Conservation (phyloP, 768 basidiomycete genomes). For the Auricularia heimuer region DNA sequence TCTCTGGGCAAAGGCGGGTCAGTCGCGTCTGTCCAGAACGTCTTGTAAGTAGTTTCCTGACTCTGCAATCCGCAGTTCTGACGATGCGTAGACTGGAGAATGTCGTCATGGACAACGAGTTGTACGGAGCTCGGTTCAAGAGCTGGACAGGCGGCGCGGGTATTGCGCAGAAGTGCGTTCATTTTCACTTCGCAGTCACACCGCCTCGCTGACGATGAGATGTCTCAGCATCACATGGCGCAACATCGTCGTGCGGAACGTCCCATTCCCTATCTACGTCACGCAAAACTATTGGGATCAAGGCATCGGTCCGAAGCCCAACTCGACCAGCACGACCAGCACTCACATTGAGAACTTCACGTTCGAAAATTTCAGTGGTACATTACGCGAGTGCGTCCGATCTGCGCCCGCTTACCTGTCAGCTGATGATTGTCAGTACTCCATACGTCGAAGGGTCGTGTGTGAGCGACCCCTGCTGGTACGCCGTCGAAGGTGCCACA, state of each 20-base stretch:
- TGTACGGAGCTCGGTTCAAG: conserved; percentile 58
- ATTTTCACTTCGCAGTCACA: background rate
- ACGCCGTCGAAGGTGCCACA: conserved; percentile 41
- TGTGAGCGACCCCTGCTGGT: conserved; percentile 53
- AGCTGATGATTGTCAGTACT: conserved; percentile 19
- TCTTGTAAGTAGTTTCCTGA: conserved; percentile 31
- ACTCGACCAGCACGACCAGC: conserved; percentile 35
- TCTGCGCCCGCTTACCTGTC: background rate
- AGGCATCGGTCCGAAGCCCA: conserved; percentile 36
- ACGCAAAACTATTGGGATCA: conserved; percentile 65
- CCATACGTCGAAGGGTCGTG: conserved; percentile 49
- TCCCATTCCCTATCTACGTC: conserved; percentile 52
- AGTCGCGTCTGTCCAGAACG: conserved; percentile 46
- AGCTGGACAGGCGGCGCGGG: conserved; percentile 60
- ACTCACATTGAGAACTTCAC: conserved; percentile 46
- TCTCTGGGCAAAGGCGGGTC: conserved; percentile 33
- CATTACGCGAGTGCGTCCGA: conserved; percentile 33
- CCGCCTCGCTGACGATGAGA: background rate
- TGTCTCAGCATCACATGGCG: conserved; percentile 43
- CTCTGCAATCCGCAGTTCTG: background rate
- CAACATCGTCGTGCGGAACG: conserved; percentile 42
- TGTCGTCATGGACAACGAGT: conserved; percentile 27
- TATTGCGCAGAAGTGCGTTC: conserved; percentile 39
- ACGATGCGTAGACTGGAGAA: conserved; percentile 16
- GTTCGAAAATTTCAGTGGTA: conserved; percentile 45